Conservation (phyloP, 2,329 filamentous ascomycete species). For the Aspergillus pseudoglaucus region DNA sequence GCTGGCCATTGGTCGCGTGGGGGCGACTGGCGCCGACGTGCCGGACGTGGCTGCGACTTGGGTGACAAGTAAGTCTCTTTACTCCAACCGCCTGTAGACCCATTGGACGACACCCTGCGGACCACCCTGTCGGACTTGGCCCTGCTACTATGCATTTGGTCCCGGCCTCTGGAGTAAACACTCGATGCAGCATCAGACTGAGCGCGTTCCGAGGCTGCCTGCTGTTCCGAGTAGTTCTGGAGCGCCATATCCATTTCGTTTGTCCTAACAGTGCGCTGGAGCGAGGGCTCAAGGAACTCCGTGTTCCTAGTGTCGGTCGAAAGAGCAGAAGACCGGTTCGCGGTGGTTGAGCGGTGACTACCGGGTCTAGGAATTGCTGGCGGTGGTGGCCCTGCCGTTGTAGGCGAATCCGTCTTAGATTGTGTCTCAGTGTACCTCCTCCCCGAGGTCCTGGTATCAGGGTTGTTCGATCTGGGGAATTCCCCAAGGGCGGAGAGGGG, state of each 20-base stretch:
- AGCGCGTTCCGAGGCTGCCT: constrained; percentile 4
- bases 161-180: constrained; percentile 17
- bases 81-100: constrained; percentile 17
- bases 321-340: not conserved
- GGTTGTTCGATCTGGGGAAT: constrained; percentile 9
- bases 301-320: not conserved
- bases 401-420: not conserved
- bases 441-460: constrained; percentile 8
- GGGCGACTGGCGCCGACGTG: constrained; percentile 10
- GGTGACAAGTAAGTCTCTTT: constrained; percentile 22
- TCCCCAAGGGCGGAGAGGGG: constrained; percentile 32
- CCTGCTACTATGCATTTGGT: constrained; percentile 14
- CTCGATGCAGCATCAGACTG: constrained; percentile 11
- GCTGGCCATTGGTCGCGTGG: constrained; percentile 15
- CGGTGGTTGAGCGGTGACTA: not conserved
- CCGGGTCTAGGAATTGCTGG: not conserved
- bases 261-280: constrained; percentile 25
- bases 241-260: constrained; percentile 29
- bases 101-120: constrained; percentile 15
- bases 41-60: constrained; percentile 8
- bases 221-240: constrained; percentile 21
- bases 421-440: constrained; percentile 25
- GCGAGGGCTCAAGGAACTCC: constrained; percentile 18
- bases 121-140: constrained; percentile 12
- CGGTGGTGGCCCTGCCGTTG: not conserved